Evolutionary conservation across 371 early-diverging fungal genomes (phyloP).

Genomic region (Umbelopsis sp.): DNA sequence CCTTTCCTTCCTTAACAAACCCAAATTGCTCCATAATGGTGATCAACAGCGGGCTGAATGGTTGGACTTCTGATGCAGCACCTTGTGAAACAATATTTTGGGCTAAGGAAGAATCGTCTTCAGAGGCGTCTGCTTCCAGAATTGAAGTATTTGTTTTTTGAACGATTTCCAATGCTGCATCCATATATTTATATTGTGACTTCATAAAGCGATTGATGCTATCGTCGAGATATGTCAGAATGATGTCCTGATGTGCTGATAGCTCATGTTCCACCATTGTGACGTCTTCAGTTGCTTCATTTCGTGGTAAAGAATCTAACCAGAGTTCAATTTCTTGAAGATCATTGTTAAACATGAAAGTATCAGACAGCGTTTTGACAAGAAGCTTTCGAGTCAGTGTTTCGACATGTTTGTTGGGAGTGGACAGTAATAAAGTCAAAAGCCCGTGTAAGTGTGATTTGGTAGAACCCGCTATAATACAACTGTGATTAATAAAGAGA

Average conservation of each 20-base stretch:
- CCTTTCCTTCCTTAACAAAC: slow-evolving; percentile 48
- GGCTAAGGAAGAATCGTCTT: neutral
- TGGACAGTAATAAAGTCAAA: slow-evolving; percentile 59
- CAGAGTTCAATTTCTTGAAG: slow-evolving; percentile 64
- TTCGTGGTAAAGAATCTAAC: slow-evolving; percentile 62
- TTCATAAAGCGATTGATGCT: slow-evolving; percentile 60
- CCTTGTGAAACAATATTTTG: neutral
- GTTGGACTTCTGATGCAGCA: slow-evolving; percentile 29
- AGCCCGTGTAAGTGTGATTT: slow-evolving; percentile 64
- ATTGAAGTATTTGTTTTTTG: slow-evolving; percentile 22
- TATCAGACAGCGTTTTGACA: slow-evolving; percentile 56
- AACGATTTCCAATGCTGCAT: slow-evolving; percentile 48
- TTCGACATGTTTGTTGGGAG: slow-evolving; percentile 53
- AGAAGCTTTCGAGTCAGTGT: slow-evolving; percentile 53
- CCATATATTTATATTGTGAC: slow-evolving; percentile 68
- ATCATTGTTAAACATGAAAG: slow-evolving; percentile 69
- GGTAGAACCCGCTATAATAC: slow-evolving; percentile 44
- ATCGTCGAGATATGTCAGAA: slow-evolving; percentile 70
- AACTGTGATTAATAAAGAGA: neutral
- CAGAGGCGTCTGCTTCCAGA: neutral
- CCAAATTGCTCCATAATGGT: slow-evolving; percentile 56
- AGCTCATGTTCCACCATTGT: slow-evolving; percentile 24
- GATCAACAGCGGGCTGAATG: slow-evolving; percentile 62
- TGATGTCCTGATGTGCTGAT: slow-evolving; percentile 39
- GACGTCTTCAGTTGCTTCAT: neutral